These are phyloP conservation scores for Pyrus hybrid DNA, from an alignment of 331 rosid species.

Conservation along the genomic window DNA sequence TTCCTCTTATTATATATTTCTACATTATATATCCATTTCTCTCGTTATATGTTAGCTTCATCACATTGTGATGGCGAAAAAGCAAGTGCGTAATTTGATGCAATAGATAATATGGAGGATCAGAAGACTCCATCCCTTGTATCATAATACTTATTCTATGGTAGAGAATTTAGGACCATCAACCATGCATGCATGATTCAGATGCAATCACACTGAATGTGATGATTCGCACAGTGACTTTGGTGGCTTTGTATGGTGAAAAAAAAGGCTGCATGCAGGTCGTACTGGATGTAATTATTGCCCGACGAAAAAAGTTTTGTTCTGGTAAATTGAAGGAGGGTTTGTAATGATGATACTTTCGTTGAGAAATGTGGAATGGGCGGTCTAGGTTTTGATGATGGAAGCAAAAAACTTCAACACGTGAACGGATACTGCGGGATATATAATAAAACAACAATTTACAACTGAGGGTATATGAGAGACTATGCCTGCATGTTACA, in stretches of 20 bases:
- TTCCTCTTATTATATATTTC: too few species aligned
- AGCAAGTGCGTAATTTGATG: too few species aligned
- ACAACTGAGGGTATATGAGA: too few species aligned
- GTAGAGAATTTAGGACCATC: background rate
- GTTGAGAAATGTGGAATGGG: slow-evolving; percentile 1
- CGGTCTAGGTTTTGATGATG: background rate
- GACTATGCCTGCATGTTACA: too few species aligned
- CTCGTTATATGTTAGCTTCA: too few species aligned
- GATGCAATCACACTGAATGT: background rate
- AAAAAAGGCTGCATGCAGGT: slow-evolving; percentile 30
- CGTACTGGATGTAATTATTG: slow-evolving; percentile 25
- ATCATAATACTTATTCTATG: background rate
- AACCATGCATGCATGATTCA: background rate
- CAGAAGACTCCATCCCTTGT: too few species aligned
- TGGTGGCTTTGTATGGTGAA: background rate
- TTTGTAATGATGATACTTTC: slow-evolving; percentile 4
- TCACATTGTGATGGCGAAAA: too few species aligned
- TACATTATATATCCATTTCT: too few species aligned
- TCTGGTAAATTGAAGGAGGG: slow-evolving; percentile 19
- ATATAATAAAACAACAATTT: background rate
- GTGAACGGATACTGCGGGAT: slow-evolving; percentile 65
- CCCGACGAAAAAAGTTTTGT: slow-evolving; percentile 2
- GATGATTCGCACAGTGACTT: background rate
- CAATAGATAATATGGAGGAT: too few species aligned
- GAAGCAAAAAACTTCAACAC: background rate